Evolutionary conservation across 139 green algal genomes (phyloP).

Genomic region (Picochlorum sp.): DNA sequence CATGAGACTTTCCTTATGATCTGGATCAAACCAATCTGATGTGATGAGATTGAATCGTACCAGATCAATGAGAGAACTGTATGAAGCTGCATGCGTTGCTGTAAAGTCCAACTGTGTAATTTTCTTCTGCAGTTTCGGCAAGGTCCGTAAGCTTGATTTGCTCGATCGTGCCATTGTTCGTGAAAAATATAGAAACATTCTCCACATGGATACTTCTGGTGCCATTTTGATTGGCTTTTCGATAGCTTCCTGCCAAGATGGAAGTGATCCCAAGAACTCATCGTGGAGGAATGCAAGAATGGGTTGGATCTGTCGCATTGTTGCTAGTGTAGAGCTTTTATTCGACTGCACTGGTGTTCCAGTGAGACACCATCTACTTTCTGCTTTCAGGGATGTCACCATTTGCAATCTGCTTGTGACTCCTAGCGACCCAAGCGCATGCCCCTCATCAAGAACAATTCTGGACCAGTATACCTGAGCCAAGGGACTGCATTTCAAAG

Average conservation of each 20-base stretch:
- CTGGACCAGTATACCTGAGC: constrained; percentile 77
- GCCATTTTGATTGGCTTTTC: constrained; percentile 5
- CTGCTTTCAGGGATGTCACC: constrained; percentile 57
- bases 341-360: constrained; percentile 58
- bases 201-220: constrained; percentile 20
- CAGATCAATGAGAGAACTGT: constrained; percentile 77
- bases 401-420: constrained; percentile 83
- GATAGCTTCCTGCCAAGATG: constrained; percentile 32
- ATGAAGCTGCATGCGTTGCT: constrained; percentile 62
- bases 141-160: constrained; percentile 67
- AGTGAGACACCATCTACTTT: constrained; percentile 87
- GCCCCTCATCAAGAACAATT: constrained; percentile 91
- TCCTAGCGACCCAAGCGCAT: constrained; percentile 61
- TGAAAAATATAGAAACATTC: constrained; percentile 60
- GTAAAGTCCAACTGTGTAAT: constrained; percentile 71
- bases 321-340: background rate
- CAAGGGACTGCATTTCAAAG: background rate
- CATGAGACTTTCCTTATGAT: constrained; percentile 79
- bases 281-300: constrained; percentile 84
- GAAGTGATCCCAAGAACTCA: constrained; percentile 45
- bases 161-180: constrained; percentile 65
- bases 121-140: constrained; percentile 44
- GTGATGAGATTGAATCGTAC: constrained; percentile 79
- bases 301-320: constrained; percentile 64
- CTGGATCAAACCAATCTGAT: constrained; percentile 79